phyloP scores from a whole-genome alignment of 2,329 filamentous ascomycete species.

The Mycogone perniciosa region DNA sequence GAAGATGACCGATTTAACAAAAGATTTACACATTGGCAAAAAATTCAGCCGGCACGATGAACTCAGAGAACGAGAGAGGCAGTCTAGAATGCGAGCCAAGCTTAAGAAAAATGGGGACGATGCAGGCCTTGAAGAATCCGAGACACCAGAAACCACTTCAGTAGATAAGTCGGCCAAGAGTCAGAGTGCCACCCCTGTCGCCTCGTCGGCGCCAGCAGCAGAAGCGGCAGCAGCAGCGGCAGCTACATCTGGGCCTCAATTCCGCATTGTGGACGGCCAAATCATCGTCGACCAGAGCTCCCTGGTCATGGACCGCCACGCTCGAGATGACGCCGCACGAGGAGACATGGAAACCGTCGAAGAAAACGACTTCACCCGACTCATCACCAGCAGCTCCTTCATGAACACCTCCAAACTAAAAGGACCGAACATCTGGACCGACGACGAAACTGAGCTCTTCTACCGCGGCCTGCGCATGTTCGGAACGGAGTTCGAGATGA shows the following conservation, averaged over 20 bases:
- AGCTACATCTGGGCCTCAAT: constrained; percentile 41
- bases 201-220: constrained; percentile 15
- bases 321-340: constrained; percentile 47
- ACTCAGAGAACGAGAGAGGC: constrained; percentile 60
- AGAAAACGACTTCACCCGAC: constrained; percentile 70
- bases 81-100: constrained; percentile 29
- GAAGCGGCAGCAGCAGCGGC: constrained; percentile 18
- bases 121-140: constrained; percentile 16
- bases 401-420: constrained; percentile 54
- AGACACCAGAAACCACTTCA: constrained; percentile 13
- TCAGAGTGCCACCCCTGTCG: constrained; percentile 12
- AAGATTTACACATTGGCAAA: constrained; percentile 64
- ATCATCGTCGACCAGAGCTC: constrained; percentile 66
- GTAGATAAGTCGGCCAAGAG: constrained; percentile 7
- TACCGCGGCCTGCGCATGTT: constrained; percentile 70
- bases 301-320: constrained; percentile 62
- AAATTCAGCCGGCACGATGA: constrained; percentile 69
- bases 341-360: constrained; percentile 57
- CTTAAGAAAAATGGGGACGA: constrained; percentile 21
- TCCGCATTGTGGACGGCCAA: constrained; percentile 63
- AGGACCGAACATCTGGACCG: constrained; percentile 62
- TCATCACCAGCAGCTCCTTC: constrained; percentile 64
- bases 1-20: constrained; percentile 67
- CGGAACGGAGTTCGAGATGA: constrained; percentile 78
- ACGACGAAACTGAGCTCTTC: constrained; percentile 66